Evolutionary conservation across 2,329 filamentous ascomycete genomes (phyloP), one percentile per base, ranked within the genome.

Genomic region (Leptoxyphium fumago): DNA sequence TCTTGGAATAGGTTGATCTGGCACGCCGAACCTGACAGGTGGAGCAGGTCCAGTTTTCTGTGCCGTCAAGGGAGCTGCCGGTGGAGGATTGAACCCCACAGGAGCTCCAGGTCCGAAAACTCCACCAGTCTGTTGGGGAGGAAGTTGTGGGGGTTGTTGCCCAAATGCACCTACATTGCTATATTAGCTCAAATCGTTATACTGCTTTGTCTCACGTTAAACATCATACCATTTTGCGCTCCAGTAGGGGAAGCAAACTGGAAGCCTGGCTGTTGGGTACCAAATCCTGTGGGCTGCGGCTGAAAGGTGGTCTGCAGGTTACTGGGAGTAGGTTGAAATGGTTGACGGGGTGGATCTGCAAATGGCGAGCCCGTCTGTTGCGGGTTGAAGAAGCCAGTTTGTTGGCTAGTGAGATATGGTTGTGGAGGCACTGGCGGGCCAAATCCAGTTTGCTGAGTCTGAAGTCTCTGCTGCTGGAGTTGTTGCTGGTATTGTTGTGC

Each of bases 31-130:
- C 47, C 86, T 77, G 14, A 98, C 81, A 18, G 86, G 78, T 39
- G 91, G 91, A 15, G 89, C 72, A 6, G 91, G 91, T 0, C 85
- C 85, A 8, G 85, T 93, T 68, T 83, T 80, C 61, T 93, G 85
- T 39, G 85, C 76, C 49, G 80, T 66, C 44, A 89, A 65, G 46
- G 83, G 80, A 40, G 76, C 68, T 39, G 70, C 60, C 30, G n/a
- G 73, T 40, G 48, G 47, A 38, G 48, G 47, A 39, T 18, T 28
- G 13, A 47, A 29, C 13, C 47, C 49, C 39, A 54, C 42, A 10
- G 54, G 52, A 42, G 56, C 54, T 9, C 48, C 50, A 29, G 58
- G 58, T n/a, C 57, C 57, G 30, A 61, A 56, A 0, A 61, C 58
- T 13, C 58, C 58, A 15, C 60, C 69, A 13, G 72, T 73, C 53